These are phyloP conservation scores for Chrysopogon serrulatus DNA, from an alignment of 176 grass and related monocot genomes.

Conservation along the genomic window DNA sequence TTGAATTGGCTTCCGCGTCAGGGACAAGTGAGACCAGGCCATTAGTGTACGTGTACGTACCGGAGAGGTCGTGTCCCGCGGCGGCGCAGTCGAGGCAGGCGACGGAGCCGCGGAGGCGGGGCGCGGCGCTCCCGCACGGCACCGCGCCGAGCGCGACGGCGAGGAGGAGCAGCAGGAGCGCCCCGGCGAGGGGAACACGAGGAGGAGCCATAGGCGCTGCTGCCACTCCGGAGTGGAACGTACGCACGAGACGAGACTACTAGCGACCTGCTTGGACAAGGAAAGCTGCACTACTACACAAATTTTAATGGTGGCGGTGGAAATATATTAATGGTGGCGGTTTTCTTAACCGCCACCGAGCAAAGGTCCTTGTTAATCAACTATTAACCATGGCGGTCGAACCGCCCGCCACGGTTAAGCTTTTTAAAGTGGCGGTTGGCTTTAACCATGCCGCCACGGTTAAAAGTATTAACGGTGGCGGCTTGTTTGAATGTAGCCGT, in stretches of 20 bases:
- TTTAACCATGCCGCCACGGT: too few relatives aligned
- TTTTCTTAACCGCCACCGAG: too few relatives aligned
- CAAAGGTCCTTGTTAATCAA: too few relatives aligned
- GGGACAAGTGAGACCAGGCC: background rate
- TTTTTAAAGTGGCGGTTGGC: too few relatives aligned
- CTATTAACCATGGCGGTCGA: too few relatives aligned
- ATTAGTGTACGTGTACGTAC: background rate
- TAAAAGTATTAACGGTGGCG: too few relatives aligned
- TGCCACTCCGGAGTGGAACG: background rate
- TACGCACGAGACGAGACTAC: too few relatives aligned
- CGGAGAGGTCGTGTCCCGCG: conserved; percentile 28
- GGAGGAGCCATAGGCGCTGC: conserved; percentile 20
- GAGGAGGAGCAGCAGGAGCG: background rate
- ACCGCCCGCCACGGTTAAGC: too few relatives aligned
- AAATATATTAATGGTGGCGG: too few relatives aligned
- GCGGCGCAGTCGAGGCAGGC: conserved; percentile 40
- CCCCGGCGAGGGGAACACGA: background rate
- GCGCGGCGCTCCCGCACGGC: conserved; percentile 1
- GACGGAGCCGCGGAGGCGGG: conserved; percentile 31
- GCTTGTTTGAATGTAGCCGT: too few relatives aligned
- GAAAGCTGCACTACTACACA: too few relatives aligned
- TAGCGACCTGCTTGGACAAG: background rate
- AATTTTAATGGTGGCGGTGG: too few relatives aligned
- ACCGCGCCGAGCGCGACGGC: conserved; percentile 7
- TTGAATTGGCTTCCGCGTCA: background rate